Conservation (phyloP, 106 monocot species). For the Apostasia ramifera region DNA sequence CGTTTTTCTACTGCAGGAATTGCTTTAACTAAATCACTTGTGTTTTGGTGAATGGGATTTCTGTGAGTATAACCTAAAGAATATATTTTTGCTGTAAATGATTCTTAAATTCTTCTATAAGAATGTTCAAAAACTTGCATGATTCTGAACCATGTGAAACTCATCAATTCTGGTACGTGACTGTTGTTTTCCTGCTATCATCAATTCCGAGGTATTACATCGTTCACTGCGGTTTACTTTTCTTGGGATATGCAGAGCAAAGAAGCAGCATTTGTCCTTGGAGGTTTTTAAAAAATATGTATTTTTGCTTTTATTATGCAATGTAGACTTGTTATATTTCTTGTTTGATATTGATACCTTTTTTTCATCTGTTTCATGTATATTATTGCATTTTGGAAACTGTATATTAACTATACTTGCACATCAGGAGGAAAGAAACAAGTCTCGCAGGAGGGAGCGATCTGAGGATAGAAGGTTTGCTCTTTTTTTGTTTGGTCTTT, state of each 20-base stretch:
- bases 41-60: too few species aligned
- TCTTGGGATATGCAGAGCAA: not conserved
- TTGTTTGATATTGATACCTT: not conserved
- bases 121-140: too few species aligned
- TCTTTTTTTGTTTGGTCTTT: not conserved
- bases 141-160: too few species aligned
- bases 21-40: too few species aligned
- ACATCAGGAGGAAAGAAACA: conserved; percentile 71
- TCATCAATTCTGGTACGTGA: too few species aligned
- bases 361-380: conserved; percentile 5
- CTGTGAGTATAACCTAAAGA: too few species aligned
- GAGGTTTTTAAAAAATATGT: not conserved
- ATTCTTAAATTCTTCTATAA: too few species aligned
- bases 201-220: too few species aligned
- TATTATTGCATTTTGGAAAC: conserved; percentile 3
- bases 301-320: not conserved
- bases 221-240: not conserved
- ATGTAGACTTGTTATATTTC: not conserved
- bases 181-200: too few species aligned
- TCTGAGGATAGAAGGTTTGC: conserved; percentile 50
- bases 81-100: too few species aligned
- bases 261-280: not conserved
- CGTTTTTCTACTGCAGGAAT: too few species aligned
- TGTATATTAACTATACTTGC: not conserved
- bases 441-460: conserved; percentile 41